phyloP scores from a whole-genome alignment of 1,139 yeast species.

The Kodamaea sp. region DNA sequence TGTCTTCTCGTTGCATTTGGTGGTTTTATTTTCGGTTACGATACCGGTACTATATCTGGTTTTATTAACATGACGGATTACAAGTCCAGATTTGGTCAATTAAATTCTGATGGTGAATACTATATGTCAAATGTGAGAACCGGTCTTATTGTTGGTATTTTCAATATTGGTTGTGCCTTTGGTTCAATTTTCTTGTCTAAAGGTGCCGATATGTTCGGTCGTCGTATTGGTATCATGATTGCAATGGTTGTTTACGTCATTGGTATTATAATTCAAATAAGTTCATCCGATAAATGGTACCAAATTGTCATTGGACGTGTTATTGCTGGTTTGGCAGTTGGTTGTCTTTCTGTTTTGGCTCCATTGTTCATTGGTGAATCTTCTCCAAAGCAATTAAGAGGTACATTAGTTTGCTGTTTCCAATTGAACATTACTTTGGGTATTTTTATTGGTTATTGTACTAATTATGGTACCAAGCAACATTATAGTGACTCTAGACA shows the following conservation, averaged over 20 bases:
- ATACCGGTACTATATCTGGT: conserved; percentile 32
- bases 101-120: conserved; percentile 16
- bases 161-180: conserved; percentile 25
- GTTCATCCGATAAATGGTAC: conserved; percentile 38
- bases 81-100: conserved; percentile 18
- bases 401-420: conserved; percentile 25
- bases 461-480: conserved; percentile 21
- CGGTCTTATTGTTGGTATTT: conserved; percentile 22
- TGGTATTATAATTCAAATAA: conserved; percentile 23
- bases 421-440: conserved; percentile 25
- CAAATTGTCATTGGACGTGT: conserved; percentile 49
- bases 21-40: conserved; percentile 25
- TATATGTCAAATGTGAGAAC: conserved; percentile 18
- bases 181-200: conserved; percentile 22
- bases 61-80: conserved; percentile 20
- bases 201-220: conserved; percentile 20
- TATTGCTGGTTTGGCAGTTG: conserved; percentile 24
- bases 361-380: conserved; percentile 25
- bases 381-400: conserved; percentile 24
- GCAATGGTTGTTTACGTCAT: conserved; percentile 22
- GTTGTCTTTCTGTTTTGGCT: conserved; percentile 20
- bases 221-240: conserved; percentile 22
- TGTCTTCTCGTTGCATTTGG: conserved; percentile 22
- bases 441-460: conserved; percentile 46
- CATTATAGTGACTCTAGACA: conserved; percentile 13